These are phyloP conservation scores for Nannochloropsis granulata DNA, from an alignment of 108 stramenopile genomes.

Conservation along the genomic window DNA sequence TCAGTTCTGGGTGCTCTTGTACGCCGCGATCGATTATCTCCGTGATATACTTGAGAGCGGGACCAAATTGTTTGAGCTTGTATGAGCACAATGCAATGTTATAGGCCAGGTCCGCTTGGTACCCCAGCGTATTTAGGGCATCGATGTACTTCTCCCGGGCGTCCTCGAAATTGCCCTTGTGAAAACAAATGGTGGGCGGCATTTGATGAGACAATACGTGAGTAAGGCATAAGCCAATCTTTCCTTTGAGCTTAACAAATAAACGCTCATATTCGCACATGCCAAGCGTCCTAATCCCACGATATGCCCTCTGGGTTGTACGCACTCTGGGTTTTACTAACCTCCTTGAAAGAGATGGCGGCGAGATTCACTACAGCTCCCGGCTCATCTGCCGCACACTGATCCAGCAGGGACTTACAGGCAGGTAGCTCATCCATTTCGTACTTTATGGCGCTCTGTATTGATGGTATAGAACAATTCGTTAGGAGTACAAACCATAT, in stretches of 20 bases:
- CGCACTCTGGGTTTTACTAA: neutral
- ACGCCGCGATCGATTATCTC: slow-evolving; percentile 55
- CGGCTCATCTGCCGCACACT: slow-evolving; percentile 53
- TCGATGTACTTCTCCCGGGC: slow-evolving; percentile 51
- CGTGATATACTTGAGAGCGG: slow-evolving; percentile 42
- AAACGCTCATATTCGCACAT: too few species aligned
- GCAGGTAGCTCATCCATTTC: slow-evolving; percentile 56
- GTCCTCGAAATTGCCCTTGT: slow-evolving; percentile 39
- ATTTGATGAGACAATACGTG: neutral
- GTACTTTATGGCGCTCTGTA: slow-evolving; percentile 34
- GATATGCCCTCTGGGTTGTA: too few species aligned
- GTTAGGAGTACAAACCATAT: neutral
- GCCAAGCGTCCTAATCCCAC: too few species aligned
- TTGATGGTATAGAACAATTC: neutral
- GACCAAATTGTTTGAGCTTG: slow-evolving; percentile 45
- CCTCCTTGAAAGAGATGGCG: slow-evolving; percentile 53
- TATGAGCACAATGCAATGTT: slow-evolving; percentile 69
- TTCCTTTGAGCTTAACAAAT: too few species aligned
- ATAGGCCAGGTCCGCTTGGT: slow-evolving; percentile 57
- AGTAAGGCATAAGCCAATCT: neutral
- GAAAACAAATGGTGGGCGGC: neutral
- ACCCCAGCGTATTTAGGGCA: slow-evolving; percentile 52
- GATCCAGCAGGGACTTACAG: slow-evolving; percentile 42
- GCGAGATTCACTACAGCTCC: slow-evolving; percentile 53
- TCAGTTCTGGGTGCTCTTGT: slow-evolving; percentile 50